Evolutionary conservation across 179 eudicot genomes (phyloP).

Genomic region (Camellia oleifera): DNA sequence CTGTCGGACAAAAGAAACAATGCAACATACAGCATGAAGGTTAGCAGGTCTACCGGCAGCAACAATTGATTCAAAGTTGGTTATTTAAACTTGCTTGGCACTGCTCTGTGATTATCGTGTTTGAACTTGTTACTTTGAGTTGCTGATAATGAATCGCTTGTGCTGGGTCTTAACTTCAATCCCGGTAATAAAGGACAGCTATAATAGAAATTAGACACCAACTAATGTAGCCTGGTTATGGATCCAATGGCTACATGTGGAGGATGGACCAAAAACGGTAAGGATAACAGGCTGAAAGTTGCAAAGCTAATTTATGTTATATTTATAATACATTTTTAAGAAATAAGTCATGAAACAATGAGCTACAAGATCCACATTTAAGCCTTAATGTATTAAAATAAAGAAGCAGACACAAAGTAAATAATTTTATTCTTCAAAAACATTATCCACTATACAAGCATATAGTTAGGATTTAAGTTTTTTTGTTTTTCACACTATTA

Average conservation of each 20-base stretch:
- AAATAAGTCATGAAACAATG: background rate
- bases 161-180: no score
- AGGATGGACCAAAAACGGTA: background rate
- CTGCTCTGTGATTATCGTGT: no score
- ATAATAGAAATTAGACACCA: no score
- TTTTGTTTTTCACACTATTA: no score
- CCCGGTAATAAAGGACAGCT: no score
- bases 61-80: background rate
- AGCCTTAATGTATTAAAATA: background rate
- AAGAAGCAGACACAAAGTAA: background rate
- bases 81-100: background rate
- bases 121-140: no score
- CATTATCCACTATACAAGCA: background rate
- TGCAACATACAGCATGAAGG: background rate
- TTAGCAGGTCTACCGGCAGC: background rate
- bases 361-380: background rate
- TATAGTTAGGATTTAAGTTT: background rate
- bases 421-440: background rate
- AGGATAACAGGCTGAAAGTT: background rate
- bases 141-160: no score
- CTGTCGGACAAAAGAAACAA: slow-evolving; percentile 37
- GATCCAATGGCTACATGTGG: background rate
- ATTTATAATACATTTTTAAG: background rate
- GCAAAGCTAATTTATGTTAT: background rate
- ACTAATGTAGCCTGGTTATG: background rate